Base-by-base conservation (phyloP, 2,329 filamentous ascomycete species). In the Leptodontidium sp. region DNA sequence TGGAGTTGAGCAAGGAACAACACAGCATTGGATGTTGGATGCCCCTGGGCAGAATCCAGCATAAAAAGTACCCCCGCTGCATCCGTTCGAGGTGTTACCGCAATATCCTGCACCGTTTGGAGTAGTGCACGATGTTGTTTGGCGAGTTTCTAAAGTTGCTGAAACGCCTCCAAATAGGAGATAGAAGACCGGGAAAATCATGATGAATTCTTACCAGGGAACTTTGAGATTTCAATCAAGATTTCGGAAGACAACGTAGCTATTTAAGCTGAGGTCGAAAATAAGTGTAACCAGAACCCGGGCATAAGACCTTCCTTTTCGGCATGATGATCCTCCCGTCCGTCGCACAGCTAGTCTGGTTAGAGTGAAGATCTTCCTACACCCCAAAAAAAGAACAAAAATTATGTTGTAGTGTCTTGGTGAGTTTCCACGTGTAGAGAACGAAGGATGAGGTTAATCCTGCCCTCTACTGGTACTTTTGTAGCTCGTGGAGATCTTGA, bases 21-120 rank as follows among this genome's bases (percentile, higher is more conserved):
- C 59, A 24, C 59, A 62, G 35, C 59, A 62, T 62, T 62, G 59
- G 26, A 62, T 62, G 21, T 62, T 62, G 15, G 59, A 62, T 32
- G 59, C 59, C 4, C 59, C 59, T 12, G 59, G 45, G 15, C 59
- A 62, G 26, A 49, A 62, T 11, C 59, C 59, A 12, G 59, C 43
- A 50, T 62, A 62, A 14, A 62, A 62, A 2, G 59, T 62, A 17
- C 59, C 59, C 49, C 59, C 43, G 9, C 8, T 35, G 26, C 59
- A 62, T 24, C 59, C 59, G 21, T 14, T 62, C 2, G 59, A 43
- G 7, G 59, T 62, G 29, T 38, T 62, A 21, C 43, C 43, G 29
- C 59, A 62, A 9, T 32, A 62, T 4, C 59, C 59, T 14, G 59
- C 24, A 35, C 59, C 59, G 7, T 62, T 62, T n/a, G 59, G 43